These are phyloP conservation scores for Lasiodiplodia hormozganensis DNA, from an alignment of 2,329 filamentous ascomycete species.

Conservation along the genomic window DNA sequence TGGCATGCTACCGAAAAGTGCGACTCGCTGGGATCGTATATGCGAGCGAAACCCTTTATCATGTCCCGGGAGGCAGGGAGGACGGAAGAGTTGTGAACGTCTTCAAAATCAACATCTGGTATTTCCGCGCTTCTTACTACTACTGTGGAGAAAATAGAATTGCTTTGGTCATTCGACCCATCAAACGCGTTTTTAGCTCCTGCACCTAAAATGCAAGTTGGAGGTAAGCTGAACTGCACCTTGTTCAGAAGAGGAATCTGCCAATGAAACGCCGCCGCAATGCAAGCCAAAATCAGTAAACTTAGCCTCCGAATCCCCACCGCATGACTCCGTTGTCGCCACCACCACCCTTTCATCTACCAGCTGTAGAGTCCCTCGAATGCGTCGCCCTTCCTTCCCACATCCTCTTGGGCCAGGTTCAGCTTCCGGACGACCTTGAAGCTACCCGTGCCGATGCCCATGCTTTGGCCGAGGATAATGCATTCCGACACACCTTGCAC, in stretches of 20 bases:
- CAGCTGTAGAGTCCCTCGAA: conserved; percentile 62
- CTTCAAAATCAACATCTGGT: not conserved
- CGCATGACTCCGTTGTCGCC: not conserved
- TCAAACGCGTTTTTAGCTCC: not conserved
- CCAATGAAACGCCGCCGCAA: conserved; percentile 24
- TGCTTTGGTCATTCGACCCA: not conserved
- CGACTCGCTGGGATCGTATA: not conserved
- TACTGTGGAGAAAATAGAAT: not conserved
- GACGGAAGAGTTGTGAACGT: not conserved
- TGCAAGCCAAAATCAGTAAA: conserved; percentile 21
- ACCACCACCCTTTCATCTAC: not conserved
- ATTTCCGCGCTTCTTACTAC: not conserved
- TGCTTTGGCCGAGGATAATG: conserved; percentile 98
- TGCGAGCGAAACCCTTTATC: not conserved
- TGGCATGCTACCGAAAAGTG: not conserved
- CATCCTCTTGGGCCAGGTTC: conserved; percentile 67
- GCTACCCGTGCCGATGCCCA: conserved; percentile 87
- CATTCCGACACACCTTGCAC: conserved; percentile 96
- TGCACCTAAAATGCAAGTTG: not conserved
- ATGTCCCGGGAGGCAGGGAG: not conserved
- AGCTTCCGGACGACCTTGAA: conserved; percentile 87
- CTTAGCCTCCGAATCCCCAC: not conserved
- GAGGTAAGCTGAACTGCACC: conserved; percentile 2
- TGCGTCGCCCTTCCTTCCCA: conserved; percentile 63
- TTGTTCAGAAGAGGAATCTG: conserved; percentile 3